Conservation (phyloP, 1,284 basidiomycete genomes). For the Chalciporus sp. region DNA sequence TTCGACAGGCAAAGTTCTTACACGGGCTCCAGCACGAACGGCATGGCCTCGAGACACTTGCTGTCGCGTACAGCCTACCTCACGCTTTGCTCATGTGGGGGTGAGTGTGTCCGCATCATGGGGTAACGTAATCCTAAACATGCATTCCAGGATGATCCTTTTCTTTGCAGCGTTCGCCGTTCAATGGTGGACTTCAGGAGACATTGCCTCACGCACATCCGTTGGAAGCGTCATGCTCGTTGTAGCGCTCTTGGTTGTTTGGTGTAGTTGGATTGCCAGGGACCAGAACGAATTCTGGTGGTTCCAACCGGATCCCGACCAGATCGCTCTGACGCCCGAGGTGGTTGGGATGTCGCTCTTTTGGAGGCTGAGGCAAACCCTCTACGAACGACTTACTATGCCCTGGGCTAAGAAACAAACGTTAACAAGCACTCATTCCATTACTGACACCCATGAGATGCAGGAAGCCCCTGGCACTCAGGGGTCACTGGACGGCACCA, state of each 20-base stretch:
- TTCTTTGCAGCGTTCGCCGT: constrained; percentile 31
- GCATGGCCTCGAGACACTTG: constrained; percentile 39
- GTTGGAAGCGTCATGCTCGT: constrained; percentile 14
- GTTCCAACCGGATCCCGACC: constrained; percentile 26
- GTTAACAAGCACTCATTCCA: not conserved
- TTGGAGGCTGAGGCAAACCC: not conserved
- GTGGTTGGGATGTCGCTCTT: not conserved
- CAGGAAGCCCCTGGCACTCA: not conserved
- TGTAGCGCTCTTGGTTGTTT: constrained; percentile 17
- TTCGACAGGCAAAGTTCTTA: constrained; percentile 33
- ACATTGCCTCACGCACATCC: not conserved
- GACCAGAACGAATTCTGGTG: constrained; percentile 24
- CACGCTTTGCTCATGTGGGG: constrained; percentile 43
- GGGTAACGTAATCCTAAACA: not conserved
- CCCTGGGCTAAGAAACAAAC: not conserved
- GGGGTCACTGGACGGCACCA: too few species aligned
- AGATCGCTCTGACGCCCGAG: not conserved
- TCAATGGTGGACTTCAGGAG: constrained; percentile 26
- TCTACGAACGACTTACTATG: not conserved
- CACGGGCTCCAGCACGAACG: constrained; percentile 18
- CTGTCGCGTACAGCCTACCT: constrained; percentile 41
- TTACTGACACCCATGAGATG: constrained; percentile 7
- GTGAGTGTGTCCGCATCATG: constrained; percentile 27
- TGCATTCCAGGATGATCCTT: constrained; percentile 28
- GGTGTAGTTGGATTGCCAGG: constrained; percentile 28